phyloP scores from a whole-genome alignment of 2,329 filamentous ascomycete genomes.

The Penicillium verrucosum region DNA sequence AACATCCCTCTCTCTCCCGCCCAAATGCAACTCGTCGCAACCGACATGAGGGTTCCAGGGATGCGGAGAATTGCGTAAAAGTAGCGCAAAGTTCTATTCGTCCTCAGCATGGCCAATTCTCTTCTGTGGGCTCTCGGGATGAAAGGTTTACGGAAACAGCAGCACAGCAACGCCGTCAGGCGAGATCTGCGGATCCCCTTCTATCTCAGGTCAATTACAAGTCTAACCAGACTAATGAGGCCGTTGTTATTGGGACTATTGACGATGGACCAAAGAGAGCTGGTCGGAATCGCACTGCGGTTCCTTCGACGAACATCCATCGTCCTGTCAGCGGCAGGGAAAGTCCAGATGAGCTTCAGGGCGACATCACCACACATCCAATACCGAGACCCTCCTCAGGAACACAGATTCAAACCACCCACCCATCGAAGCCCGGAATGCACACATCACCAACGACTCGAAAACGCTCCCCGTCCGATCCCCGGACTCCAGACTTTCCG shows the following conservation, averaged over 20 bases:
- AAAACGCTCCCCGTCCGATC: constrained; percentile 33
- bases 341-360: constrained; percentile 42
- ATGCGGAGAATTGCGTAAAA: constrained; percentile 20
- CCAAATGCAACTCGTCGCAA: not conserved
- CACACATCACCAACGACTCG: constrained; percentile 4
- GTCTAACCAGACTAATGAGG: not conserved
- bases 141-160: constrained; percentile 26
- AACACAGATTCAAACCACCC: constrained; percentile 2
- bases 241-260: not conserved
- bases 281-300: not conserved
- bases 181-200: not conserved
- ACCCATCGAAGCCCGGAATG: constrained; percentile 1
- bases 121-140: constrained; percentile 17
- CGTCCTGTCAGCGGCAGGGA: constrained; percentile 25
- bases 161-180: constrained; percentile 22
- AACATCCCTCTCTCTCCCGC: not conserved
- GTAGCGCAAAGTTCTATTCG: constrained; percentile 1
- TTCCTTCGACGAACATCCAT: constrained; percentile 1
- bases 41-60: constrained; percentile 19
- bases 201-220: not conserved
- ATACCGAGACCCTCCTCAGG: constrained; percentile 11
- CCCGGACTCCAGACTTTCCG: constrained; percentile 30
- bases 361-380: constrained; percentile 31
- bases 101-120: not conserved
- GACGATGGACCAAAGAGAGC: not conserved